phyloP scores from a whole-genome alignment of 768 basidiomycete genomes.

The Termitomyces sp. region DNA sequence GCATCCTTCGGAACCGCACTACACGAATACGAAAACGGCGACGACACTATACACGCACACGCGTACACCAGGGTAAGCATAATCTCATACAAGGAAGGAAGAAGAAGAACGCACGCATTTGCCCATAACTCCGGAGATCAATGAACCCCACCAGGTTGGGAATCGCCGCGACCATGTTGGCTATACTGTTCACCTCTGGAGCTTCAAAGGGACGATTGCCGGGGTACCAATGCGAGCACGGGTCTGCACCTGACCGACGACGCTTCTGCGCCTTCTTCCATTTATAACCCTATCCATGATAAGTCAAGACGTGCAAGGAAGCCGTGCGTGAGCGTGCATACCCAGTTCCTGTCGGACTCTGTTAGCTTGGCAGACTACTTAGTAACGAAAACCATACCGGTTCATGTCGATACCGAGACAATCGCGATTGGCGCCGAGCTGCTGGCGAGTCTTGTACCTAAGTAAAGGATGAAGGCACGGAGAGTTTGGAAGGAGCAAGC shows the following conservation, averaged over 20 bases:
- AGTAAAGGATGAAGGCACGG: not conserved
- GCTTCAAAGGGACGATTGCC: constrained; percentile 72
- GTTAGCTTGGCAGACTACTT: too few relatives aligned
- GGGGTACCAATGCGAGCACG: constrained; percentile 75
- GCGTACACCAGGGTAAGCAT: too few relatives aligned
- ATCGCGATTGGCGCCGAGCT: constrained; percentile 36
- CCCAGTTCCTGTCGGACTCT: constrained; percentile 64
- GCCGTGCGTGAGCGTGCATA: too few relatives aligned
- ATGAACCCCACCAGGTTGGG: constrained; percentile 58
- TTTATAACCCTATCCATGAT: constrained; percentile 52
- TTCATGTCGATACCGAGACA: constrained; percentile 80
- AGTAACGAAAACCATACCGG: constrained; percentile 44
- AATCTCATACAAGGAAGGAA: too few relatives aligned
- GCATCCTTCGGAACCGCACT: constrained; percentile 53
- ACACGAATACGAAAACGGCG: constrained; percentile 74
- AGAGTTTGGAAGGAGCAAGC: not conserved
- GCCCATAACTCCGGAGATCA: constrained; percentile 78
- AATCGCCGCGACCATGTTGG: constrained; percentile 54
- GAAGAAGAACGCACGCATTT: constrained; percentile 58
- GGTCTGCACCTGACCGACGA: constrained; percentile 33
- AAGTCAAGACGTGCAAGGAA: too few relatives aligned
- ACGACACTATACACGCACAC: constrained; percentile 53
- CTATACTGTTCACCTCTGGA: constrained; percentile 69
- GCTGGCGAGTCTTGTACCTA: constrained; percentile 70
- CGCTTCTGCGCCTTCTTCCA: constrained; percentile 45